Evolutionary conservation across 306 rosid genomes (phyloP).

Genomic region (Citrullus amarus): DNA sequence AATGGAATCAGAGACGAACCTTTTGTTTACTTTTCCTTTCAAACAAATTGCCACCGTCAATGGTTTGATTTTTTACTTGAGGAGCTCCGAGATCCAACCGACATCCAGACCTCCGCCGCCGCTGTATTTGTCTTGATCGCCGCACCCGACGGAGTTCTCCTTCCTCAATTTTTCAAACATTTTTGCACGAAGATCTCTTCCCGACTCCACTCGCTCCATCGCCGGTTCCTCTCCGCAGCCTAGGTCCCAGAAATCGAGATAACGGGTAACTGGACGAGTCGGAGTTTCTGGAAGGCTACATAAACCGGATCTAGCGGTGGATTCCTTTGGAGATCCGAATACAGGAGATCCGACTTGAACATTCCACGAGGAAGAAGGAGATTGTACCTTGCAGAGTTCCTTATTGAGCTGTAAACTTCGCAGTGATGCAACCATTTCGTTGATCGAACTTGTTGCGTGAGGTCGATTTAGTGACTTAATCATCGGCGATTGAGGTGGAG

Average conservation of each 20-base stretch:
- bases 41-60: not conserved
- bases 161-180: conserved; percentile 78
- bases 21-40: not conserved
- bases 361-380: conserved; percentile 38
- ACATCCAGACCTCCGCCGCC: conserved; percentile 45
- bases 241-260: conserved; percentile 46
- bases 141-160: conserved; percentile 48
- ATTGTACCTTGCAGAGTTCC: conserved; percentile 46
- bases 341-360: conserved; percentile 40
- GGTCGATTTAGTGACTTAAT: conserved; percentile 36
- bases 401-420: conserved; percentile 56
- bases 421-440: conserved; percentile 51
- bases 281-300: conserved; percentile 64
- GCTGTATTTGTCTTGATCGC: conserved; percentile 13
- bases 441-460: conserved; percentile 38
- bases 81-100: conserved; percentile 75
- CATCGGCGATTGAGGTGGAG: conserved; percentile 72
- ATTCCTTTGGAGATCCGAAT: conserved; percentile 63
- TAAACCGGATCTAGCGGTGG: conserved; percentile 57
- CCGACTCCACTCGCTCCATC: conserved; percentile 94
- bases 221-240: conserved; percentile 55
- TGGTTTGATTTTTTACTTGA: conserved; percentile 31
- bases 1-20: not conserved
- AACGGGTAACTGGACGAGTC: conserved; percentile 36
- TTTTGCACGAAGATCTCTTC: conserved; percentile 51